Evolutionary conservation across 192 early-diverging fungal species (phyloP), one percentile per base, ranked within the genome.

Genomic region (Phlyctochytrium planicorne): DNA sequence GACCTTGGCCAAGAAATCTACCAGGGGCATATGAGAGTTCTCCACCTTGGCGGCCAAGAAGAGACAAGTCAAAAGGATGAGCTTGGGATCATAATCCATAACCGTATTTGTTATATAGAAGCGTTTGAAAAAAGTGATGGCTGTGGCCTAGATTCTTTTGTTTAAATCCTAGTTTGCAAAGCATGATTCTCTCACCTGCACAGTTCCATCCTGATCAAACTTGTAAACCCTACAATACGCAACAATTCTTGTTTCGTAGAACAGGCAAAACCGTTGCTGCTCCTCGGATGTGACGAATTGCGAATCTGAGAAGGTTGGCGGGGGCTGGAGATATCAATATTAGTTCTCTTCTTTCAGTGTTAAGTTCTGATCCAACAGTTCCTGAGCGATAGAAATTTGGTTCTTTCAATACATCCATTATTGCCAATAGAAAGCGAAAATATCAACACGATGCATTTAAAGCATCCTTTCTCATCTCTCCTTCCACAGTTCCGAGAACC

Each of bases 31-130:
- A 47, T 64, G 57, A 17, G 34, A 29, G 55, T 78, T 68, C 53
- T 84, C 82, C 24, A 71, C 67, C 60, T 84, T 84, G 31, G 78
- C 71, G 31, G 71, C 69, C 10, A 84, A 57, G 52, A 84, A 84
- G 10, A 84, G 30, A 52, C 69, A 77, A 2, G 82, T 78, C 35
- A 84, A 56, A n/a, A 82, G 64, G 55, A 82, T 68, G 3, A 73
- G 27, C 37, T 81, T 82, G 23, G 76, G 73, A 59, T 82, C 80
- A 60, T 84, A 66, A 34, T 84, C 82, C 75, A 84, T 77, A 3
- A 80, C 59, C 14, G 80, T 64, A 29, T 78, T 63, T 23, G 33
- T n/a, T 29, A 84, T 63, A 70, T 84, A 84, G 65, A 80, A 84
- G 37, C 82, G 79, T 53, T 80, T 82, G 65, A 79, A 80, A 36